Conservation (phyloP, 2,329 filamentous ascomycete species). For the Stromatinia cepivora region DNA sequence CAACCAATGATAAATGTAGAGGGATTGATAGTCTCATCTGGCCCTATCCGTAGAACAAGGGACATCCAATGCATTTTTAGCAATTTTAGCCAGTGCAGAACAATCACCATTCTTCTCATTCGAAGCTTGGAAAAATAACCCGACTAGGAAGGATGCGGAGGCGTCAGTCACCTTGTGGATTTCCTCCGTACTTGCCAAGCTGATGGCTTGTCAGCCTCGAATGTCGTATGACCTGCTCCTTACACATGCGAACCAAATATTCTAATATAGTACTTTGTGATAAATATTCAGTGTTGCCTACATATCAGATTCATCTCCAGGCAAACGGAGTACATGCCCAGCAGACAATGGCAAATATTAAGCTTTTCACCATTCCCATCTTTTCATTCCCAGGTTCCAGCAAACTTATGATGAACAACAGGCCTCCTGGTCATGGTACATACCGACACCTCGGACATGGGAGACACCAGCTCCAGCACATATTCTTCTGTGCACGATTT, state of each 20-base stretch:
- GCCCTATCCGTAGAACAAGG: constrained; percentile 3
- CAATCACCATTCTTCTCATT: not conserved
- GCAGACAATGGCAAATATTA: not conserved
- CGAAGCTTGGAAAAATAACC: not conserved
- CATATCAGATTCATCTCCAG: not conserved
- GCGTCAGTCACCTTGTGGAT: constrained; percentile 6
- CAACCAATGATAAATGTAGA: not conserved
- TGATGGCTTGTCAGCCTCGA: constrained; percentile 18
- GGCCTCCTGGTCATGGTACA: constrained; percentile 21
- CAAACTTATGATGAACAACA: constrained; percentile 8
- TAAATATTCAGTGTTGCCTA: not conserved
- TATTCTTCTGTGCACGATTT: not conserved
- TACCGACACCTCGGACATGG: constrained; percentile 30
- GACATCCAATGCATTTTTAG: not conserved
- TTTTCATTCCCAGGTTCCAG: not conserved
- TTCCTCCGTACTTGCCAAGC: not conserved
- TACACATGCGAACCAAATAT: not conserved
- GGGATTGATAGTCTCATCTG: constrained; percentile 4
- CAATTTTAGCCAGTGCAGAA: constrained; percentile 15
- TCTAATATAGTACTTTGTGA: not conserved
- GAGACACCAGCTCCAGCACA: constrained; percentile 1
- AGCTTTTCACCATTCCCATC: not conserved
- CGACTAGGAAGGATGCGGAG: constrained; percentile 12
- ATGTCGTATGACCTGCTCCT: constrained; percentile 19
- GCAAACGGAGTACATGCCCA: not conserved